phyloP scores from a whole-genome alignment of 345 rosid species.

The Geranium rotundifolium region DNA sequence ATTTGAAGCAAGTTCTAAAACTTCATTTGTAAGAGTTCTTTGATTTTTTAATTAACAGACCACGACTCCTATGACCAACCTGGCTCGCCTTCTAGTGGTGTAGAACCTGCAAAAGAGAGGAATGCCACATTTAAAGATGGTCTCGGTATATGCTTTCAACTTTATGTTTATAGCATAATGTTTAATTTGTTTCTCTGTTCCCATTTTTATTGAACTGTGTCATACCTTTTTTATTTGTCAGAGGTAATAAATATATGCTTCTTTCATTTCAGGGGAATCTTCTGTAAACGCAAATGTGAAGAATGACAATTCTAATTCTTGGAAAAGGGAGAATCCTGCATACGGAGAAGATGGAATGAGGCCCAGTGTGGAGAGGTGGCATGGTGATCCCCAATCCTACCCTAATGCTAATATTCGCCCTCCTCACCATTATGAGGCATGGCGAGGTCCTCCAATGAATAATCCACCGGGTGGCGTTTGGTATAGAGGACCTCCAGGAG shows the following conservation, averaged over 20 bases:
- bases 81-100: conserved; percentile 44
- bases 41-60: conserved; percentile 28
- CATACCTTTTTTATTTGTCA: background rate
- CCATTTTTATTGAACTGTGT: background rate
- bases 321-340: conserved; percentile 57
- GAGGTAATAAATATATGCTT: conserved; percentile 6
- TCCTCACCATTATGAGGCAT: conserved; percentile 62
- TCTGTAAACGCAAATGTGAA: conserved; percentile 27
- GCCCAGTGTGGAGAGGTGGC: conserved; percentile 56
- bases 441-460: conserved; percentile 77
- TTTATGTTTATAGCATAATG: background rate
- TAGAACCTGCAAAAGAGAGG: conserved; percentile 28
- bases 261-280: conserved; percentile 28
- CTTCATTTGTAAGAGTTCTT: no score
- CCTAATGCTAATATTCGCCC: conserved; percentile 49
- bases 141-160: conserved; percentile 17
- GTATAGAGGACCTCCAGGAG: conserved; percentile 83
- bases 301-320: conserved; percentile 34
- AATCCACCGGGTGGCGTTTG: conserved; percentile 80
- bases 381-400: conserved; percentile 44
- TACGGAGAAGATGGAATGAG: conserved; percentile 49
- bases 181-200: background rate
- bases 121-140: conserved; percentile 33
- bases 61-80: conserved; percentile 34
- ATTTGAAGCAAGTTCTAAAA: background rate